phyloP scores from a whole-genome alignment of 108 stramenopile genomes.

The Nitzschia inconspicua region DNA sequence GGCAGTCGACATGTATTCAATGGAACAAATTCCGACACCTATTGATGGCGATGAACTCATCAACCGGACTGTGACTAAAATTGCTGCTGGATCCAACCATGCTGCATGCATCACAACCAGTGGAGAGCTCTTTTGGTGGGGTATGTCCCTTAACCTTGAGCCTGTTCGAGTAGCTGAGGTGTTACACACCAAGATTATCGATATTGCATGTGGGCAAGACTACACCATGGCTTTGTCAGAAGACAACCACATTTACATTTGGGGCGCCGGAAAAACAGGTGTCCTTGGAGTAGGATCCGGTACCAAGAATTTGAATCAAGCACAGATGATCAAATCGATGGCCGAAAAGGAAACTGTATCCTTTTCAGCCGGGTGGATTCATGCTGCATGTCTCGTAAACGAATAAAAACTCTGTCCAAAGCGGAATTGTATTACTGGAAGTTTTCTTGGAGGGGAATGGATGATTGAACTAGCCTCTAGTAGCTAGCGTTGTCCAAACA shows the following conservation, averaged over 20 bases:
- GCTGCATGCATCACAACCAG: conserved; percentile 81
- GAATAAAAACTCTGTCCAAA: no score
- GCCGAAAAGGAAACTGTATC: conserved; percentile 35
- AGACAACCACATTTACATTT: conserved; percentile 56
- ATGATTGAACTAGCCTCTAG: no score
- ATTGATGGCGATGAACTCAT: conserved; percentile 66
- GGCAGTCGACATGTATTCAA: conserved; percentile 86
- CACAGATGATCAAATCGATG: conserved; percentile 30
- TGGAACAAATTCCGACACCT: conserved; percentile 70
- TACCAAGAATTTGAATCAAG: conserved; percentile 53
- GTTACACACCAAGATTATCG: conserved; percentile 61
- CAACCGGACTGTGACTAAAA: conserved; percentile 56
- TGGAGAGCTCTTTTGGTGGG: conserved; percentile 91
- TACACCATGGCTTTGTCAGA: conserved; percentile 73
- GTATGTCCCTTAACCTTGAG: conserved; percentile 70
- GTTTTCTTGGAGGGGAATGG: no score
- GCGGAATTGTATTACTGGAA: no score
- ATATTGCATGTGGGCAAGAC: conserved; percentile 74
- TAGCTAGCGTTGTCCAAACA: no score
- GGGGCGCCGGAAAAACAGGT: conserved; percentile 78
- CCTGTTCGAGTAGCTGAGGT: conserved; percentile 64
- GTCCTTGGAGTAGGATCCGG: conserved; percentile 59
- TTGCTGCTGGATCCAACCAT: conserved; percentile 80
- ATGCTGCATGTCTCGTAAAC: conserved; percentile 67
- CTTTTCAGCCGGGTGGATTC: conserved; percentile 67